Evolutionary conservation across 805 yeast species (phyloP), one percentile per base, ranked within the genome.

Genomic region (Kodamaea kaohsiungensis): DNA sequence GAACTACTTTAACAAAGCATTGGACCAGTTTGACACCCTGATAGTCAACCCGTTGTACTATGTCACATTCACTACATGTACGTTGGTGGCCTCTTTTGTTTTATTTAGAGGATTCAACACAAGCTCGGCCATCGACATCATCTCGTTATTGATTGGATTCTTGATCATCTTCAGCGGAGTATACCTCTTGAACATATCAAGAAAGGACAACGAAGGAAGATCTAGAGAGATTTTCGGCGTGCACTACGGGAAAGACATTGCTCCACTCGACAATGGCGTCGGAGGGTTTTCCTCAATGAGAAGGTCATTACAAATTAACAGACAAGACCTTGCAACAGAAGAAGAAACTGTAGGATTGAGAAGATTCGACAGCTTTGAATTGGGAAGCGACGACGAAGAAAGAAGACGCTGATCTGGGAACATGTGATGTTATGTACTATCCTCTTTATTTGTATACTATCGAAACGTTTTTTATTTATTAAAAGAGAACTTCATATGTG

Each of bases 1-100:
- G 97, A 91, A 89, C 75, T 91, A 89, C 68, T 89, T 91, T 78
- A 91, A 91, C 79, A 91, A 89, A 75, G 97, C 97, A 0, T 78
- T 91, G 65, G 97, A 92, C 62, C 96, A 89, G 69, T 91, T 91
- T 64, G 97, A 91, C 68, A 91, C 97, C 5, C 88, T 96, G 0
- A 89, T 91, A 61, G 97, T 91, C 53, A 91, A 91, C 69, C 97
- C 97, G 33, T 76, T 91, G 56, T 91, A 91, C 73, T 91, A 91
- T 65, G 97, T 91, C 52, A 85, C 96, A 1, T 91, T 91, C 74
- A 91, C 97, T 39, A 90, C 97, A 0, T 89, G 88, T 49, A 91
- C 97, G 0, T 78, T 91, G 62, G 78, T 82, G 52, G 97, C 97
- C 0, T 89, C 96, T 37, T 91, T 91, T 68, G 86, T 91, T 57